Base-by-base conservation (phyloP, 192 early-diverging fungal genomes). In the Podila minutissima region DNA sequence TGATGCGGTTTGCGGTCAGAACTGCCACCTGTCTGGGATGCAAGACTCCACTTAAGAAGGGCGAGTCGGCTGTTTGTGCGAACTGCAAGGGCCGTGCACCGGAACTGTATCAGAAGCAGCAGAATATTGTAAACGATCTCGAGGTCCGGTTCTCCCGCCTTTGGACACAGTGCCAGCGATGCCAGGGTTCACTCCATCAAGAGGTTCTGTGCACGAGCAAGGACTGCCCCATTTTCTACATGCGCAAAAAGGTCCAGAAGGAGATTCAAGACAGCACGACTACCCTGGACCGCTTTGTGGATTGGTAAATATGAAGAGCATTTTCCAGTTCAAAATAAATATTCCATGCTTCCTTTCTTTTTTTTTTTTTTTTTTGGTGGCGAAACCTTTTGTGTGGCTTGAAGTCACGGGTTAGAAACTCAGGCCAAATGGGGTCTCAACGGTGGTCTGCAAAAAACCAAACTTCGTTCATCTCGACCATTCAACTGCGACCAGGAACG, bases 131-230 rank as follows among this genome's bases (percentile, higher is more conserved):
- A 41, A 95, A 91, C 61, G 87, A 89, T 66, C 83, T 92, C 2
- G 95, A 96, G 75, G 87, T 89, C 9, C 88, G 89, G 28, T 99
- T 91, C 81, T 90, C 96, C 7, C 85, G 95, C 22, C 87, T 98
- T 33, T 99, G 97, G 97, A 98, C 97, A 26, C 96, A 98, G 77
- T 99, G 97, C 76, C 97, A 99, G 84, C 88, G 94, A 46, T 99
- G 97, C 74, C 97, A 98, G 82, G 97, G 96, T 33, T 94, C 89
- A 69, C 77, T 98, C 37, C 96, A 98, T 84, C 95, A 95, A 72
- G 96, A 98, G 69, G 95, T 99, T 15, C 88, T 99, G 63, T 99
- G 97, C 84, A 95, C 94, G 5, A 94, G 93, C 70, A 94, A 92
- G 81, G 97, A 98, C 83, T 99, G 98, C 82, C 97, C 98, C 7